Evolutionary conservation across 140 eudicot genomes (phyloP), one percentile per base, ranked within the genome.

Genomic region (Ambrosia hybrid): DNA sequence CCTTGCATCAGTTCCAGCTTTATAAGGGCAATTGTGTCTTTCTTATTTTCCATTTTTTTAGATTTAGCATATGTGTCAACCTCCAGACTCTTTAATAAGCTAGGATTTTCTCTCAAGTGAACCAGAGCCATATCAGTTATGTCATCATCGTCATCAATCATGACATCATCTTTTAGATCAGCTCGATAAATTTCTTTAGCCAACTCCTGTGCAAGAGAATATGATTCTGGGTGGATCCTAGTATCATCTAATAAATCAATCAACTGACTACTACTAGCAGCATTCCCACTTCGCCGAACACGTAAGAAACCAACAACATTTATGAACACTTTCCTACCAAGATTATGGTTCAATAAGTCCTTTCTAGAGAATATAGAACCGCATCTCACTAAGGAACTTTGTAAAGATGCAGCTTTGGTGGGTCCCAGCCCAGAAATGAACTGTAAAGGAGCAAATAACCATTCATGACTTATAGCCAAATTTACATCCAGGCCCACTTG

Each of bases 361-460:
- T 88, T 90, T 55, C 97, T 65, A 3, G 85, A 66, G 67, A 72
- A 82, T 17, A 90, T 82, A 43, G 92, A 82, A 30, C 92, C 95
- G 6, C 86, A 81, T 76, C 95, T 83, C 60, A 80, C 74, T 17
- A 91, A 81, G 6, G 92, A 84, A 83, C 95, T 76, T 52, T 91
- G 95, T 48, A 91, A 74, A 66, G 95, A 79, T 74, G 84, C 85
- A 34, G 95, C 95, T 78, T 88, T 91, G 62, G 86, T 80, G 79
- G 97, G 92, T 9, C 97, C 97, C 51, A 91, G 80, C 65, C 97
- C 97, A 36, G 95, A 85, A 70, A 91, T 78, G 76, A 87, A 91
- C 77, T 91, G 92, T 68, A 91, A 68, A 34, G 97, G 90, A 34
- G 97, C 84, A 71, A 91, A 91, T 66, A 85, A 73, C 97, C 97